Percentiles rank a stretch among this genome's conserved stretches.
Evolutionary conservation across 371 early-diverging fungal genomes (phyloP).

Genomic region (Syncephalis plumigaleata): DNA sequence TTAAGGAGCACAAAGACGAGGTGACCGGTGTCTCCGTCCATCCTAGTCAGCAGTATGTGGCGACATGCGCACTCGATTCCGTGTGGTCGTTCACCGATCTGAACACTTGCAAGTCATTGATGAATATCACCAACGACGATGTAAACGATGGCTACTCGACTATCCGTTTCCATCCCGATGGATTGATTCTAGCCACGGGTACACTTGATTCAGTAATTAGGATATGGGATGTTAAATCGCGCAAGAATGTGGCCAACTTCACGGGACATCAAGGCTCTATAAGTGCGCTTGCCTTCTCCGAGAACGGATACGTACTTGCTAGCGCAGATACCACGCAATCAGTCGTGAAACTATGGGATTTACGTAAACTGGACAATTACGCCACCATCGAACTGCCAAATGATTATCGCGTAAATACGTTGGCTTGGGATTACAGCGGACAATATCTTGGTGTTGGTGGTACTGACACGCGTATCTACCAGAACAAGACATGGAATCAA

Average conservation of each 20-base stretch:
- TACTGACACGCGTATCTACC: conserved; percentile 34
- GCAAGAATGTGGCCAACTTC: conserved; percentile 50
- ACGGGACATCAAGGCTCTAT: conserved; percentile 49
- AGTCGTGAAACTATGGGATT: conserved; percentile 75
- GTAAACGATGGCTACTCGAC: conserved; percentile 30
- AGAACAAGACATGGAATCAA: conserved; percentile 61
- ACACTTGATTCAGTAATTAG: conserved; percentile 49
- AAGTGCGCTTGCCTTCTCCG: conserved; percentile 62
- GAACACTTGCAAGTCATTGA: conserved; percentile 37
- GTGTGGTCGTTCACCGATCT: conserved; percentile 70
- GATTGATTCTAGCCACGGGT: conserved; percentile 70
- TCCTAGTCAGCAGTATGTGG: conserved; percentile 61
- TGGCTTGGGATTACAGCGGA: conserved; percentile 65
- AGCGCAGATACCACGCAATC: conserved; percentile 11
- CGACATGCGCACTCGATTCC: conserved; percentile 49
- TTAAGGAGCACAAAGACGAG: conserved; percentile 42
- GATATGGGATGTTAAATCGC: conserved; percentile 75
- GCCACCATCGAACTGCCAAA: conserved; percentile 47
- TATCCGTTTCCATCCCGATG: conserved; percentile 86
- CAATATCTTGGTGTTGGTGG: conserved; percentile 69
- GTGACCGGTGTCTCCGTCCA: conserved; percentile 57
- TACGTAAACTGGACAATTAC: conserved; percentile 64
- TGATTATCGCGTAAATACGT: conserved; percentile 28
- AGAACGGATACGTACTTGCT: conserved; percentile 40
- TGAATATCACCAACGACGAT: conserved; percentile 19